Base-by-base conservation (phyloP, 148 eudicot species). In the Salicornia ramosissima region DNA sequence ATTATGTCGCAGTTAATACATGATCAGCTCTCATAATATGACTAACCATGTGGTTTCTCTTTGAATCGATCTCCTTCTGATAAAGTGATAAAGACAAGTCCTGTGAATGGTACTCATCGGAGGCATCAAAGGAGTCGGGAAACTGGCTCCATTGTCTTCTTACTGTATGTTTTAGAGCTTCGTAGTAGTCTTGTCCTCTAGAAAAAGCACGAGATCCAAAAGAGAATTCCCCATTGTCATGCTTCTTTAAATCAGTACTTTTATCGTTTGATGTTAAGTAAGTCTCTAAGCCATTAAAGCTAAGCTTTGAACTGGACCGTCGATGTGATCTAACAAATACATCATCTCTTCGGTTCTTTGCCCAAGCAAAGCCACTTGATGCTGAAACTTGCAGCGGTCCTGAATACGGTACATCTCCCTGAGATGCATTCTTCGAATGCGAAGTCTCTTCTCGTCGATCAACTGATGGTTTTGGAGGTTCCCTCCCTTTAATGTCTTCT, bases 291-390 rank as follows among this genome's bases (percentile, higher is more conserved):
- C 77, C 80, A 57, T 81, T 80, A 18, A 88, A 81, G 67, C 96
- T 90, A 46, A 72, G 77, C 83, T 86, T 88, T 19, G 98, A 93
- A 72, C 89, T 88, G 55, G 98, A 93, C 66, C 90, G 78, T 67
- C 92, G 81, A 34, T 87, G 82, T 68, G 96, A 86, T 79, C 90
- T 88, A 74, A 74, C 78, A 42, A 82, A 81, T 28, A 77, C 77
- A 70, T 83, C 91, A 73, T 87, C 92, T 66, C 78, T 71, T 74
- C 88, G 80, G 69, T 77, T 83, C 70, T 80, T 90, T n/a, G 91
- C 96, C 98, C 98, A 93, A 30, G 96, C 98, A 81, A 93, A 93
- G 10, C 96, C 98, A 68, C 98, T 90, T 36, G 98, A 90, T 10
- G 86, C 88, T 28, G 97, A 86, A 47, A 94, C 89, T 77, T 89